Base-by-base conservation (phyloP, 306 rosid species). In the Betula pendula region DNA sequence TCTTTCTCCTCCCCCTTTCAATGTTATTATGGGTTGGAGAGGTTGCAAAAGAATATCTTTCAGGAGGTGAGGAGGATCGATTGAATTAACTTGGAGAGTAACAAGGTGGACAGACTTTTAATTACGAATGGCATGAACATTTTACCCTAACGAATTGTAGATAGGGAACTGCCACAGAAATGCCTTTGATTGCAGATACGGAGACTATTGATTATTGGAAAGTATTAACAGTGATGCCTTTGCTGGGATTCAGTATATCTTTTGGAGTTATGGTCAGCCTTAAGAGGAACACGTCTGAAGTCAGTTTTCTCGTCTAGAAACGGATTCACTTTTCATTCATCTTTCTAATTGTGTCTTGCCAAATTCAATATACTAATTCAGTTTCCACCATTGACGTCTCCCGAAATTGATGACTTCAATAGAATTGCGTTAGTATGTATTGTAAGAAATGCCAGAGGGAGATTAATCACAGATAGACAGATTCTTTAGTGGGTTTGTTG, bases 241-340 rank as follows among this genome's bases (percentile, higher is more conserved):
- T n/a, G 9, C 59, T n/a, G 12, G 24, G 59, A 52, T 17, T n/a
- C 25, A 52, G 59, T 52, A 52, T 20, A 17, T 52, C 24, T 11
- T n/a, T 52, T 13, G 10, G 53, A 14, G 53, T 49, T 49, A 52
- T n/a, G 16, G 3, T 52, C 11, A 52, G 59, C 24, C 59, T 52
- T 52, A 52, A 52, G 25, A 52, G 59, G 58, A 52, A n/a, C 11
- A n/a, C n/a, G 59, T 52, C 59, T 52, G 59, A 52, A 52, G n/a
- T 2, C 24, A n/a, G 3, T 52, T 52, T n/a, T n/a, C 25, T 52
- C 24, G 2, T 52, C 59, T 52, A n/a, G 25, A 19, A 8, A n/a
- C 10, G 10, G 58, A 51, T 52, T 6, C 59, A 52, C 24, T n/a
- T 52, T 52, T 52, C 59, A 6, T 19, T 52, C 59, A n/a, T 52